A percentile compares a stretch with the other conserved stretches of the same genome.
Evolutionary conservation across 305 asterid genomes (phyloP).

Genomic region (Rubia balearica): DNA sequence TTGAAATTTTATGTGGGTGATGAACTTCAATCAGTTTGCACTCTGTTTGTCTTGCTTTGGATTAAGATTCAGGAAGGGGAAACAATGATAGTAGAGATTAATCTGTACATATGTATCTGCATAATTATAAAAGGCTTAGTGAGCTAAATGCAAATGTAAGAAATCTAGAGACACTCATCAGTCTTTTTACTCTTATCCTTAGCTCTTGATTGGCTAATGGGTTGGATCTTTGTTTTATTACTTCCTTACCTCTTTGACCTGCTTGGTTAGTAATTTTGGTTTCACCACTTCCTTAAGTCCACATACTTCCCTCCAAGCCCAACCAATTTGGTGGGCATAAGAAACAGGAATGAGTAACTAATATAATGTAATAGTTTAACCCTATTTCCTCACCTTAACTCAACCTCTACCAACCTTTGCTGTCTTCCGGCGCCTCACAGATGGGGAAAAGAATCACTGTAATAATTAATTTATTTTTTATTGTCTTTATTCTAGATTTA

Average conservation of each 20-base stretch:
- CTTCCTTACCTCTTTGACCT: not conserved
- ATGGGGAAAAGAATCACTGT: slow-evolving; percentile 4
- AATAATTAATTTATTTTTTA: not conserved
- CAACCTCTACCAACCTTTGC: not conserved
- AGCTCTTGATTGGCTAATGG: not conserved
- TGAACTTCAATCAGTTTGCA: not conserved
- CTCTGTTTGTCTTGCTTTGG: slow-evolving; percentile 1
- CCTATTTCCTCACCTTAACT: not conserved
- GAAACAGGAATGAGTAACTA: too few species aligned
- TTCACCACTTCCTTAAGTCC: not conserved
- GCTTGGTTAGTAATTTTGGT: not conserved
- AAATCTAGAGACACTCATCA: not conserved
- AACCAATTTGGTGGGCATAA: too few species aligned
- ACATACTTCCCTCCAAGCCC: not conserved
- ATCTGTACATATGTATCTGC: not conserved
- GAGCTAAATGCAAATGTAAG: not conserved
- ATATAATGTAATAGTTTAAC: not conserved
- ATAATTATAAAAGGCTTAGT: not conserved
- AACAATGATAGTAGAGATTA: not conserved
- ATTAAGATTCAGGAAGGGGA: not conserved
- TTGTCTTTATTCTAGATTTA: not conserved
- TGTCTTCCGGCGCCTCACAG: not conserved
- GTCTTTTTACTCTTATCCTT: slow-evolving; percentile 1
- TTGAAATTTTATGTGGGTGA: not conserved
- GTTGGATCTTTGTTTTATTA: not conserved